These are phyloP conservation scores for Usnea hakonensis DNA, from an alignment of 495 filamentous ascomycete genomes.

Conservation along the genomic window DNA sequence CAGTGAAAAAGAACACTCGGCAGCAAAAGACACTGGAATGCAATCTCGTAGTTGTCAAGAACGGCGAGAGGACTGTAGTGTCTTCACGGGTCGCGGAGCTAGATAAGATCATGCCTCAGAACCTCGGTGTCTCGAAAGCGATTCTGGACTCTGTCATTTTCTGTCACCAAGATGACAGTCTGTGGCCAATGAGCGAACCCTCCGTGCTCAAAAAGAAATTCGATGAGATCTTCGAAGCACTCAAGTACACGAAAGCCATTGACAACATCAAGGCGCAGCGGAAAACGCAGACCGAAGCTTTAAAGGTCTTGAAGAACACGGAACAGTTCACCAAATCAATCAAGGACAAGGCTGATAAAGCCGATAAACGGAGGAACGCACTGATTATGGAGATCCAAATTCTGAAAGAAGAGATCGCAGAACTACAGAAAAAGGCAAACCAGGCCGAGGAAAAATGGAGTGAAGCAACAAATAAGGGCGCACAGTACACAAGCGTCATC, in stretches of 20 bases:
- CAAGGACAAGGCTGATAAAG: slow-evolving; percentile 75
- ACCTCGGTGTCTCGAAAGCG: slow-evolving; percentile 83
- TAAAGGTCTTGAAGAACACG: slow-evolving; percentile 59
- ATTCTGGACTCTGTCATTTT: slow-evolving; percentile 93
- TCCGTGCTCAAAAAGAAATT: slow-evolving; percentile 79
- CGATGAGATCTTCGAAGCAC: slow-evolving; percentile 94
- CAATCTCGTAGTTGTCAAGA: slow-evolving; percentile 59
- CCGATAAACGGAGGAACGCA: slow-evolving; percentile 52
- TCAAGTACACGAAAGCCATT: slow-evolving; percentile 95
- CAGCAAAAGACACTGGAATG: slow-evolving; percentile 73
- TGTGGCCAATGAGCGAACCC: slow-evolving; percentile 97
- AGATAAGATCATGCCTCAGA: slow-evolving; percentile 73
- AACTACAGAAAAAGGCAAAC: slow-evolving; percentile 50
- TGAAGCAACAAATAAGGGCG: slow-evolving; percentile 53
- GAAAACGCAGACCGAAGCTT: slow-evolving; percentile 74
- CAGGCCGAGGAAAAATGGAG: slow-evolving; percentile 48
- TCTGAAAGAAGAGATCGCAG: slow-evolving; percentile 48
- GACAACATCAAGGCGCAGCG: slow-evolving; percentile 79
- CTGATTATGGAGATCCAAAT: slow-evolving; percentile 68
- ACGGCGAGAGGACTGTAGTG: slow-evolving; percentile 70
- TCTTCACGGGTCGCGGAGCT: slow-evolving; percentile 74
- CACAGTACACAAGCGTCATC: slow-evolving; percentile 55
- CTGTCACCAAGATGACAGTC: slow-evolving; percentile 94
- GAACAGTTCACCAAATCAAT: slow-evolving; percentile 73
- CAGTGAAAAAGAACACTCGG: slow-evolving; percentile 69